Evolutionary conservation across 208 protist genomes (phyloP), one percentile per base, ranked within the genome.

Genomic region (Plasmodiophora brassicae): DNA sequence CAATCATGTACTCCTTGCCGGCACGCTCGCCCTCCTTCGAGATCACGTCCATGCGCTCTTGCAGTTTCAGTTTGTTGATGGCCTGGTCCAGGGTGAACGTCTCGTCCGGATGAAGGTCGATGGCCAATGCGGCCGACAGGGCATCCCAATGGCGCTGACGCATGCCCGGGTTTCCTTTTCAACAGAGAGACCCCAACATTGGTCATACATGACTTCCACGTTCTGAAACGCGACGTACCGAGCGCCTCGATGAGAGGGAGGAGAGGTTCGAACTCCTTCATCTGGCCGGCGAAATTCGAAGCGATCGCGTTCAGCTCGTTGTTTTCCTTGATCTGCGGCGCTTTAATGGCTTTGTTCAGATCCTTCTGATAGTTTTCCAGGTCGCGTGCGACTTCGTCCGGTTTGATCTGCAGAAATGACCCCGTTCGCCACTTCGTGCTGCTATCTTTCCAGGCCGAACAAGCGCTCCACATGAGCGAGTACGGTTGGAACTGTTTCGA

Each of bases 1-100:
- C 95, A 90, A 98, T 96, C 71, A 96, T 95, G 89, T 95, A 96
- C 93, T 99, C 98, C 91, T 98, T 96, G 14, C 94, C 96, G 39
- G 98, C 98, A 25, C 93, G 91, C 0, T 94, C 94, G 85, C 94
- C 97, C 54, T 98, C 95, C 84, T 96, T 95, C 35, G 94, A 71
- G 54, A 99, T 96, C 22, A 94, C 93, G 32, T 96, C 95, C 14
- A 93, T 93, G 87, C 95, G 94, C 38, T 94, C 92, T 36, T 96
- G 88, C 10, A 98, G 93, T 65, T 96, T 90, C 84, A 97, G 91
- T 46, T 92, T 89, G 14, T 97, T 91, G 1, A 98, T 94, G 5
- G 89, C 91, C 91, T 96, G 93, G 25, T 93, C 92, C 25, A 98
- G 89, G 32, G 95, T 97, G 90, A 91, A 87, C 43, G 43, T 54